phyloP scores from a whole-genome alignment of 2,329 filamentous ascomycete genomes.

The Epichloe typhina region DNA sequence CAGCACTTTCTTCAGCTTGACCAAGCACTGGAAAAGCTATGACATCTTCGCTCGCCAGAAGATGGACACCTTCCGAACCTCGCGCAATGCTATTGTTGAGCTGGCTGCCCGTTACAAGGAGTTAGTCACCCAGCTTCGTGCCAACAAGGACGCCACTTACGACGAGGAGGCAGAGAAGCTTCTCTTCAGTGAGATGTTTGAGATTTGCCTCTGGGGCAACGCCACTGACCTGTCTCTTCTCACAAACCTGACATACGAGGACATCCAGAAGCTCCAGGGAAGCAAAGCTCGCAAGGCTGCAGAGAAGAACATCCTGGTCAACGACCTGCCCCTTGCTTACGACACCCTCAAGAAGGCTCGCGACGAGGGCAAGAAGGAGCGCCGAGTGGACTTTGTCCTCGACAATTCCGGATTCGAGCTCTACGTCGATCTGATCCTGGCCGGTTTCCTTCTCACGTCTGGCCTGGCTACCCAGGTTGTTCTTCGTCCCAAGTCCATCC shows the following conservation, averaged over 20 bases:
- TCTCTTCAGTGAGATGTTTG: slow-evolving; percentile 83
- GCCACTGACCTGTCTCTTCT: slow-evolving; percentile 87
- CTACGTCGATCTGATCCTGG: slow-evolving; percentile 86
- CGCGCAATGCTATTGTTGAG: slow-evolving; percentile 72
- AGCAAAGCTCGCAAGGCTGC: slow-evolving; percentile 72
- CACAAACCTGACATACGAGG: slow-evolving; percentile 82
- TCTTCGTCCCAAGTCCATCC: slow-evolving; percentile 85
- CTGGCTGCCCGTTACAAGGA: slow-evolving; percentile 68
- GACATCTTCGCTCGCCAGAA: slow-evolving; percentile 87
- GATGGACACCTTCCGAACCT: slow-evolving; percentile 82
- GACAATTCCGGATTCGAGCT: slow-evolving; percentile 97
- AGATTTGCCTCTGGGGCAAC: slow-evolving; percentile 96
- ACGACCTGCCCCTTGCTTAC: slow-evolving; percentile 68
- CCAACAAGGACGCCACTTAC: slow-evolving; percentile 34
- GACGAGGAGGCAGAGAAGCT: slow-evolving; percentile 60
- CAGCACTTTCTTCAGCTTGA: slow-evolving; percentile 62
- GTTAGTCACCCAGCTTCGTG: slow-evolving; percentile 52
- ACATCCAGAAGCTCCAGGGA: slow-evolving; percentile 93
- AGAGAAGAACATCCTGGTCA: slow-evolving; percentile 84
- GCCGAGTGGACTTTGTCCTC: slow-evolving; percentile 83
- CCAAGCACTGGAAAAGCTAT: slow-evolving; percentile 75
- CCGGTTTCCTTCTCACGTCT: slow-evolving; percentile 74
- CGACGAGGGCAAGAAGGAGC: slow-evolving; percentile 48
- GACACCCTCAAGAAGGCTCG: slow-evolving; percentile 52
- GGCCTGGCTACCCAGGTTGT: slow-evolving; percentile 78